Conservation (phyloP, 306 rosid genomes). For the barrel medic (Medicago truncatula) region MtrunA17r5.0-ANR NC_053043.1:8980501-8981000, state of each 20-base stretch:
- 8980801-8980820: not conserved
- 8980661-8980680: no score
- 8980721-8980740: not conserved
- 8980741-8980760: not conserved
- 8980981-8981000: not conserved
- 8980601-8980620: no score
- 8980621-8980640: no score
- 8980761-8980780: conserved; percentile 3
- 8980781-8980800: conserved; percentile 7
- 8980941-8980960: not conserved
- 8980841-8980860: not conserved
- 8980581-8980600: no score
- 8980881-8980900: conserved; percentile 4
- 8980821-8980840: not conserved
- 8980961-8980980: not conserved
- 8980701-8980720: no score
- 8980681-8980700: no score
- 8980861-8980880: not conserved
- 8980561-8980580: no score
- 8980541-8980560: no score
- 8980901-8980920: not conserved
- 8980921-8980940: not conserved
- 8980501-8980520: no score
- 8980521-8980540: no score
- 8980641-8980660: no score